Evolutionary conservation across 2,329 filamentous ascomycete genomes (phyloP).

Genomic region (Penicillium sp.): DNA sequence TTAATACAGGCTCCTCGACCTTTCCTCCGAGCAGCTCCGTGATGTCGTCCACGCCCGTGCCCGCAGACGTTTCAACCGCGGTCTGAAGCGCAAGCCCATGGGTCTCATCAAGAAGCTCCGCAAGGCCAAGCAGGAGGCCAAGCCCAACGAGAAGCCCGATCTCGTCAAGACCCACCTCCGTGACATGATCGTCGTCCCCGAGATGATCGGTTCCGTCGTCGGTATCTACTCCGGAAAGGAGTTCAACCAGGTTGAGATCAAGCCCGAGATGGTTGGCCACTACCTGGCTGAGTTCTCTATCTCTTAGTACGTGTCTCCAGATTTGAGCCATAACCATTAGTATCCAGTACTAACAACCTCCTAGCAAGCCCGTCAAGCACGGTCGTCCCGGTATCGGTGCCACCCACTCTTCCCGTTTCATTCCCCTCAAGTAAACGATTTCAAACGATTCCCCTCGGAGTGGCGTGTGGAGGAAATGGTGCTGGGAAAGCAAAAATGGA

Average conservation of each 20-base stretch:
- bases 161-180: constrained; percentile 99
- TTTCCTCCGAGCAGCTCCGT: constrained; percentile 96
- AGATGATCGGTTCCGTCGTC: constrained; percentile 99
- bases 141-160: constrained; percentile 99
- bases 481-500: constrained; percentile 38
- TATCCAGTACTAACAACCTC: constrained; percentile 51
- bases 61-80: constrained; percentile 98
- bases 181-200: constrained; percentile 99
- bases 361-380: constrained; percentile 99
- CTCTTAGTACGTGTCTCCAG: constrained; percentile 77
- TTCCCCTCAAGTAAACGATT: constrained; percentile 91
- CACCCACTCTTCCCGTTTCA: constrained; percentile 99
- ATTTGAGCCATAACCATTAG: neutral
- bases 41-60: constrained; percentile 99
- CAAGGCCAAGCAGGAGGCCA: constrained; percentile 98
- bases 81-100: constrained; percentile 99
- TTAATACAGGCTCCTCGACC: constrained; percentile 87
- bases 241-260: constrained; percentile 99
- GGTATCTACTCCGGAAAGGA: constrained; percentile 99
- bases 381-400: constrained; percentile 99
- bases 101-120: constrained; percentile 99
- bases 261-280: constrained; percentile 99
- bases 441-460: constrained; percentile 39
- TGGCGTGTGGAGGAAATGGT: constrained; percentile 40
- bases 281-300: constrained; percentile 99